Evolutionary conservation across 2,329 filamentous ascomycete genomes (phyloP).

Genomic region (Botrytis medusae): DNA sequence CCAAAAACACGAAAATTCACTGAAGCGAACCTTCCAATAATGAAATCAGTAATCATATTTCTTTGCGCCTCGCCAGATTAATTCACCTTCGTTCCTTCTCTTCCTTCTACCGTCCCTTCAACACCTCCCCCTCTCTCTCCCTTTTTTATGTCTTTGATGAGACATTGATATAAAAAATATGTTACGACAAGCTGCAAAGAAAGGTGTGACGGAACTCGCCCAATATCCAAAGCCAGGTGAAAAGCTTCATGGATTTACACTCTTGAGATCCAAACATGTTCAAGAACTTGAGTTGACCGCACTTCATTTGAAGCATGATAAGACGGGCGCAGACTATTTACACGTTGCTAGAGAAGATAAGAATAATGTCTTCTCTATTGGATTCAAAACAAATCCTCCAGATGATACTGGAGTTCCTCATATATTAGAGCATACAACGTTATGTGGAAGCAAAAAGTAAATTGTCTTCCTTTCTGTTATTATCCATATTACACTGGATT

Average conservation of each 20-base stretch:
- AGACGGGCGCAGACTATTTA: conserved; percentile 92
- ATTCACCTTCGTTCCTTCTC: neutral
- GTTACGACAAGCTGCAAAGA: conserved; percentile 49
- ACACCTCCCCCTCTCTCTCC: neutral
- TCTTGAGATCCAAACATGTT: conserved; percentile 85
- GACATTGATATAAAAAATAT: conserved; percentile 40
- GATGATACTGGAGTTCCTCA: conserved; percentile 96
- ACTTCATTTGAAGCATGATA: conserved; percentile 86
- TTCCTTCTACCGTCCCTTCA: neutral
- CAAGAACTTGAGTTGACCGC: conserved; percentile 92
- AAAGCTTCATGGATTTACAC: conserved; percentile 88
- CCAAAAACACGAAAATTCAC: conserved; percentile 20
- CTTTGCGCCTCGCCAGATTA: conserved; percentile 10
- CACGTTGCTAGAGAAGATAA: conserved; percentile 93
- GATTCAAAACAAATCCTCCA: conserved; percentile 97
- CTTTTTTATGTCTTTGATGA: conserved; percentile 5
- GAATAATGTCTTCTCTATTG: conserved; percentile 99
- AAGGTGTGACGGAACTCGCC: conserved; percentile 72
- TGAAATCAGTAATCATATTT: conserved; percentile 3
- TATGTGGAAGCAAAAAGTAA: conserved; percentile 93
- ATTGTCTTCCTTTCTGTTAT: conserved; percentile 31
- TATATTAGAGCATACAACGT: conserved; percentile 94
- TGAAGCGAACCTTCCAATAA: conserved; percentile 19
- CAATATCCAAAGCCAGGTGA: conserved; percentile 77
- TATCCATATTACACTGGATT: conserved; percentile 14